Base-by-base conservation (phyloP, 192 early-diverging fungal species). In the Backusella australiensis region DNA sequence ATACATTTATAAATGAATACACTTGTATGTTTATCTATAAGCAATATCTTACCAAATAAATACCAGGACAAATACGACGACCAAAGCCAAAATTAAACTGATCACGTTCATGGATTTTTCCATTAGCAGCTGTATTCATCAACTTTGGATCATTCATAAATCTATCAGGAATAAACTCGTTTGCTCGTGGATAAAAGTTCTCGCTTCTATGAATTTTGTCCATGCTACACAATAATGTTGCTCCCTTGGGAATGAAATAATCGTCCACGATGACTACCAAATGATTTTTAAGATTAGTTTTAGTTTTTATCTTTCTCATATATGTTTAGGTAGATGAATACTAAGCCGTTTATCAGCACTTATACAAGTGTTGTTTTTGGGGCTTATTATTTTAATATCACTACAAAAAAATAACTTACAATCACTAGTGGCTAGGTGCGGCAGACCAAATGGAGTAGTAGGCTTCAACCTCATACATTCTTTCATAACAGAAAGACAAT, bases 111-210 rank as follows among this genome's bases (percentile, higher is more conserved):
- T 32, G 19, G 8, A 78, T 73, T 5, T 59, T 71, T 9, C 77
- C 77, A 67, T 73, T 73, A 23, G 77, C 44, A 70, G 71, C 36
- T 6, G 70, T 32, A 17, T 34, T 41, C 53, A 65, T 56, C 9
- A n/a, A 35, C 38, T 59, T 71, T 34, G 42, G 0, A 65, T 38
- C n/a, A 14, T 44, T 23, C 14, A 78, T 9, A 39, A 72, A 78
- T 46, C 89, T 85, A 36, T 84, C 82, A 6, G 89, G 89, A 38
- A 81, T 72, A 26, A 89, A 90, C 71, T 80, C 79, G 2, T 87
- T 75, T 6, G 89, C 87, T 1, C 82, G 63, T 0, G 79, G 78
- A 49, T 85, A 90, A 73, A 52, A 41, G n/a, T 21, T 15, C 32
- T 70, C 36, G 23, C 73, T 66, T 39, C 56, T 29, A 74, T 90